A percentile compares a stretch with the other conserved stretches of the same genome.
phyloP scores from a whole-genome alignment of 2,329 filamentous ascomycete species.

The Pseudocercospora vitis region DNA sequence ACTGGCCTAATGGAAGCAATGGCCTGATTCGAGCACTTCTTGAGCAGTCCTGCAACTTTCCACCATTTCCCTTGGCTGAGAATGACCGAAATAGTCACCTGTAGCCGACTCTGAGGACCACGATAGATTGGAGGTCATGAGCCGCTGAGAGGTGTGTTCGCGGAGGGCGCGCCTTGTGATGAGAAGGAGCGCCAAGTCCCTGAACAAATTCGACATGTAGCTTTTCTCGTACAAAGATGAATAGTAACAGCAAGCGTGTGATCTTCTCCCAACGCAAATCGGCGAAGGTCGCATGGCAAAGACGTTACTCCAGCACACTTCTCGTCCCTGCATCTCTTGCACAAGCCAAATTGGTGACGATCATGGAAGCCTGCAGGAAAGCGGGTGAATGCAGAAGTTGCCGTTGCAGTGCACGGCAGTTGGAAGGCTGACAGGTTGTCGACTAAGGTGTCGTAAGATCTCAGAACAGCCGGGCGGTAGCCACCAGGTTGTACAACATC shows the following conservation, averaged over 20 bases:
- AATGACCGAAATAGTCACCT: background rate
- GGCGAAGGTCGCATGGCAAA: background rate
- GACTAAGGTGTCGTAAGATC: background rate
- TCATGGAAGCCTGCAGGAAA: background rate
- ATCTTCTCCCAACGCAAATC: background rate
- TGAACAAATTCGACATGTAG: background rate
- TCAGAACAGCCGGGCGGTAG: background rate
- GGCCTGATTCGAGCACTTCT: background rate
- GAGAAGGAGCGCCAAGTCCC: background rate
- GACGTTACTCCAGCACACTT: background rate
- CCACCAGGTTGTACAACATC: conserved; percentile 5
- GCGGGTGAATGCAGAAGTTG: background rate
- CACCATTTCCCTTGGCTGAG: background rate
- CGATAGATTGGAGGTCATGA: no score
- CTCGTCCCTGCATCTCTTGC: background rate
- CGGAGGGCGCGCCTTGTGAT: background rate
- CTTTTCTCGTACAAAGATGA: background rate
- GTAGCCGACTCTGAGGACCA: no score
- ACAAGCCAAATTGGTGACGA: background rate
- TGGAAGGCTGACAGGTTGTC: background rate
- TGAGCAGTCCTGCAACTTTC: background rate
- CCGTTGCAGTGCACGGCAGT: background rate
- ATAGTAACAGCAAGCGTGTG: background rate
- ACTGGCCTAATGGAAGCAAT: background rate
- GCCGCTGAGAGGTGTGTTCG: no score